Base-by-base conservation (phyloP, 352 stramenopile genomes). In the Phytophthora meadii region DNA sequence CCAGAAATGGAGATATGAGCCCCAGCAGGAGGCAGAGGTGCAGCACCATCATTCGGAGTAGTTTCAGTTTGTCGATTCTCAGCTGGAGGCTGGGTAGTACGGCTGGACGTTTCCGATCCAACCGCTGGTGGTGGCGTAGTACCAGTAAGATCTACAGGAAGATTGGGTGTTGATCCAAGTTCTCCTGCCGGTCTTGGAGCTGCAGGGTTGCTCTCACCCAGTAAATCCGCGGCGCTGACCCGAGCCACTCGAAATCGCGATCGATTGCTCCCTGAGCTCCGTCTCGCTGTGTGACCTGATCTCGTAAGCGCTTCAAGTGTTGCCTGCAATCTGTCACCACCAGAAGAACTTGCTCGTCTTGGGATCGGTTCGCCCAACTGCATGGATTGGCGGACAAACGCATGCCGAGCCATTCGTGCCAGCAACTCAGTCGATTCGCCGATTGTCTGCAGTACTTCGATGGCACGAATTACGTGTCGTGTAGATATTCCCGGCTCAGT, bases 371-470 rank as follows among this genome's bases (percentile, higher is more conserved):
- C 65, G 1, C 70, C 52, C 14, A 68, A 54, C 19, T 69, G 61
- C 44, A 69, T 57, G 6, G 72, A 70, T 46, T 86, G 77, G 2
- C 77, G 79, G 34, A 86, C 71, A 56, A 88, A 86, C 4, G 80
- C 61, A 41, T 84, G 76, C 5, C 79, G 79, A 22, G 68, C 77
- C 48, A 85, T 79, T 14, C 77, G 70, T 14, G 80, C 67, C 30
- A 90, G 58, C 47, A 86, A 53, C 6, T 84, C 79, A 8, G 71
- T 74, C 0, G 80, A 65, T 48, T 90, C 82, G 28, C 82, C 82
- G 22, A 89, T 76, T 1, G 65, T 75, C 62, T 88, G 76, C 45
- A 90, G 48, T 27, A 60, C 81, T 54, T 90, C 80, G 37, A 90
- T 84, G 8, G 74, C 56, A 27, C 80, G 70, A 39, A 88, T 60